Evolutionary conservation across 2,329 filamentous ascomycete genomes (phyloP), one percentile per base, ranked within the genome.

Genomic region (Thielaviopsis punctulata): DNA sequence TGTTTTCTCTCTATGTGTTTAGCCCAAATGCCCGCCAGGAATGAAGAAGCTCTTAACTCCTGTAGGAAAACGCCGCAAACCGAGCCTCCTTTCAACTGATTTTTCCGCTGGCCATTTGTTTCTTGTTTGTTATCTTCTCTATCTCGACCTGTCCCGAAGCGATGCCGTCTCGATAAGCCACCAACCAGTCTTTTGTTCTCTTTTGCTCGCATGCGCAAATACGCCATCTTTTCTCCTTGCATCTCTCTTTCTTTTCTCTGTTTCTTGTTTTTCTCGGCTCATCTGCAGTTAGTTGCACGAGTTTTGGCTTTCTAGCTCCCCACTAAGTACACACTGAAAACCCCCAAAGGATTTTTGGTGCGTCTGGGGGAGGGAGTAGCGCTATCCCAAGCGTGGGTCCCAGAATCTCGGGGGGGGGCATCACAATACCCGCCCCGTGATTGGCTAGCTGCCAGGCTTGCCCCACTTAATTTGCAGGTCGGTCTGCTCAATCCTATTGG

Each of bases 331-430:
- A 12, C 39, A n/a, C 49, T 45, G 30, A 25, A 22, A 43, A 51
- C 27, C 27, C 43, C 30, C 4, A 44, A 44, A 51, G 25, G 49
- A 51, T 51, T 46, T 8, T 18, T 21, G 5, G 48, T 30, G 19
- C 46, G 33, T 36, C 33, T 25, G 25, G 45, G 22, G 25, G 49
- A n/a, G n/a, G n/a, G 45, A 23, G 49, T 51, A 25, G 9, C 43
- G 25, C n/a, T 51, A 51, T 51, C n/a, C 23, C 25, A 25, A 25
- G 19, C 41, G 19, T 22, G 23, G 15, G 15, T 41, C 48, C 48
- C 48, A 49, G 48, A n/a, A 18, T 19, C 48, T 41, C 39, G 48
- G 48, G 33, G 48, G 39, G n/a, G n/a, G n/a, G n/a, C 48, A 19
- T 36, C 36, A 36, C 19, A 49, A 43, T 49, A n/a, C 19, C 18